These are phyloP conservation scores for Arachis hypogaea DNA, from an alignment of 306 rosid species.

Conservation along the genomic window DNA sequence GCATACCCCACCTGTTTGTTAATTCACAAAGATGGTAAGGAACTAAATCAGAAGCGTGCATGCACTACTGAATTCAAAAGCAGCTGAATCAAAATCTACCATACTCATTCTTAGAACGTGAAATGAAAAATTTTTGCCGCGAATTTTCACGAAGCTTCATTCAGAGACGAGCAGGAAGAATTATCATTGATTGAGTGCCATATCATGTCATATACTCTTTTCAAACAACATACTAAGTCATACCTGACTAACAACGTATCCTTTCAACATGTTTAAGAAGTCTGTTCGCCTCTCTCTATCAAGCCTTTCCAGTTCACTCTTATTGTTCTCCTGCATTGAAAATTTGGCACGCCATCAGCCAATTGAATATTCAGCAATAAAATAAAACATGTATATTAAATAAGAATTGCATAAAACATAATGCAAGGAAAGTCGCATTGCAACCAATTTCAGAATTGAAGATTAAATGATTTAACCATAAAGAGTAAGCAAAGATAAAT, in stretches of 20 bases:
- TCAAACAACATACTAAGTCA: not conserved
- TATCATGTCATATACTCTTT: too few relatives aligned
- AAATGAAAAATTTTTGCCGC: not conserved
- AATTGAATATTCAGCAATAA: slow-evolving; percentile 28
- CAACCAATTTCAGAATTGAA: not conserved
- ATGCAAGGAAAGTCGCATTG: not conserved
- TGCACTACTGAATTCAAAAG: not conserved
- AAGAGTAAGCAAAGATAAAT: not conserved
- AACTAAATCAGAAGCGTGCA: slow-evolving; percentile 8
- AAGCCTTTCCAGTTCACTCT: slow-evolving; percentile 88
- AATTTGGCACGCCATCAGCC: slow-evolving; percentile 30
- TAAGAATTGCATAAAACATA: not conserved
- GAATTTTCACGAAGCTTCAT: not conserved
- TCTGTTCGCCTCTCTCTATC: slow-evolving; percentile 79
- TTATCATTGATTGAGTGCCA: not conserved
- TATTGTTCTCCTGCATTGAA: slow-evolving; percentile 79
- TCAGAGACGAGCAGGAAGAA: not conserved
- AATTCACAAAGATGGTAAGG: slow-evolving; percentile 29
- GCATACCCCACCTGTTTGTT: slow-evolving; percentile 85
- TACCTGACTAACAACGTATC: slow-evolving; percentile 94
- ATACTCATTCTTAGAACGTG: not conserved
- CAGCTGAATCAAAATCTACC: slow-evolving; percentile 8
- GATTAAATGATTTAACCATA: not conserved
- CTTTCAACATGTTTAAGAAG: slow-evolving; percentile 87
- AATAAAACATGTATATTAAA: not conserved